These are phyloP conservation scores for Brassica incana DNA, from an alignment of 345 rosid genomes.

Conservation along the genomic window DNA sequence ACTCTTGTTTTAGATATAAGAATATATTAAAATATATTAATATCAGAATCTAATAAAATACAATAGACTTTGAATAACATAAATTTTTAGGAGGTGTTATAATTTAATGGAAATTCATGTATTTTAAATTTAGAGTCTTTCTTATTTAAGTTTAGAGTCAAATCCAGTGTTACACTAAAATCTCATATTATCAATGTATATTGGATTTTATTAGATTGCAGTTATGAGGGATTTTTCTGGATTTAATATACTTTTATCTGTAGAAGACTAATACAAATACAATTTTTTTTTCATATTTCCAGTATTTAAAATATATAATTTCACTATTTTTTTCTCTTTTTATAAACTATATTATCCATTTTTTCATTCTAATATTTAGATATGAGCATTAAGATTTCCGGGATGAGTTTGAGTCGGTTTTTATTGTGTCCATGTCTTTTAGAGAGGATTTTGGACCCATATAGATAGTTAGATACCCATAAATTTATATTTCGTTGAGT, in stretches of 20 bases:
- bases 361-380: too few relatives aligned
- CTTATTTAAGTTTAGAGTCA: neutral
- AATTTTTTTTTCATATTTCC: neutral
- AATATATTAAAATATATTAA: too few relatives aligned
- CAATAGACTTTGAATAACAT: neutral
- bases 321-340: too few relatives aligned
- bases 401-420: neutral
- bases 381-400: neutral
- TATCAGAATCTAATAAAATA: too few relatives aligned
- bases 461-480: neutral
- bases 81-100: neutral
- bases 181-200: too few relatives aligned
- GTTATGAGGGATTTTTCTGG: neutral
- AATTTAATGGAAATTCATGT: neutral
- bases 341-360: too few relatives aligned
- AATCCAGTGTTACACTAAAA: neutral
- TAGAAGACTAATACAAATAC: neutral
- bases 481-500: neutral
- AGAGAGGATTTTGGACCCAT: neutral
- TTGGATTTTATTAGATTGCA: neutral
- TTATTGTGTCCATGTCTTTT: neutral
- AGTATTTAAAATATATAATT: too few relatives aligned
- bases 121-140: too few relatives aligned
- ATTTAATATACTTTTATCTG: neutral
- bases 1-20: too few relatives aligned